Evolutionary conservation across 1,139 yeast genomes (phyloP), one percentile per base, ranked within the genome.

Genomic region (Diutina sp.): DNA sequence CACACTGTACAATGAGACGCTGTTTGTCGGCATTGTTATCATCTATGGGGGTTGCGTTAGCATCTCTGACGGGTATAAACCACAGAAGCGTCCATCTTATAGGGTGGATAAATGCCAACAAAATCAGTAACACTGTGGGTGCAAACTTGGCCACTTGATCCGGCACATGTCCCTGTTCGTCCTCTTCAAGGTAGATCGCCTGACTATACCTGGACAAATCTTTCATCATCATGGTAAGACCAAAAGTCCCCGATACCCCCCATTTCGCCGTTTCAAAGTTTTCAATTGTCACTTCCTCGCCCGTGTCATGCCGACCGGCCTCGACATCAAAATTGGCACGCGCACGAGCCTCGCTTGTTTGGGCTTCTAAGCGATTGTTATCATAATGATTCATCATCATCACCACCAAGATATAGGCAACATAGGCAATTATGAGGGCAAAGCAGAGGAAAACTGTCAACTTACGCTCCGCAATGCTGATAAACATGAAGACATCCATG

Each of bases 381-480:
- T 16, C 25, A n/a, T 18, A 47, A 12, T 51, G 54, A 30, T 55
- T 54, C 29, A 44, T 44, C 46, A 16, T 16, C 21, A 46, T 14
- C 32, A 80, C 72, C 0, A n/a, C 46, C 46, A 70, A 56, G 3
- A 86, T 90, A 64, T 87, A 87, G 0, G 68, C 56, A 0, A 76
- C 58, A 64, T 87, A 87, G 2, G 82, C 65, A 0, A 64, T 64
- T 2, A 85, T 71, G 69, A 87, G 72, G 5, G 74, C 62, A 0
- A 75, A 57, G 60, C 87, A 79, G 58, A 78, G 79, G 61, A 69
- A 58, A 4, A 73, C 61, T 14, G 74, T 71, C 18, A 88, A 66
- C 4, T 67, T 63, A 0, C 84, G 83, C 60, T 74, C 77, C 1
- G 71, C 58, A 4, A 84, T 66, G 28, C 79, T 70, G 5, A 70